phyloP scores from a whole-genome alignment of 768 basidiomycete species.

The Mycena venus region DNA sequence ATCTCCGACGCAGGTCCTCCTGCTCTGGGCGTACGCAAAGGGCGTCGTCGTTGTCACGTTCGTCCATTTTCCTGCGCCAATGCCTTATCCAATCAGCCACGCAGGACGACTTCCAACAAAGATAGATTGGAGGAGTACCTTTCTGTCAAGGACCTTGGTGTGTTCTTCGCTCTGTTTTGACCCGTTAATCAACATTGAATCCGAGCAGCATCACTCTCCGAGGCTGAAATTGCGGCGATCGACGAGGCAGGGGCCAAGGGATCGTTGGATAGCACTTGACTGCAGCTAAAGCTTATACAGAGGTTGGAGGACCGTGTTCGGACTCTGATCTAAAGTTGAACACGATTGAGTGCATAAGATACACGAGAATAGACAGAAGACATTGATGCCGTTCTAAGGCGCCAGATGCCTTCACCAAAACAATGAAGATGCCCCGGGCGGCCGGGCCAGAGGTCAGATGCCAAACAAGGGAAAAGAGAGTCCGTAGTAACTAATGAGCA shows the following conservation, averaged over 20 bases:
- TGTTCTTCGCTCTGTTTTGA: neutral
- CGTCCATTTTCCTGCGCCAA: constrained; percentile 7
- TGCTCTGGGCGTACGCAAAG: constrained; percentile 64
- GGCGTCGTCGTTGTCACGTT: constrained; percentile 62
- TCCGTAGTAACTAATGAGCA: no score
- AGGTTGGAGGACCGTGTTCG: no score
- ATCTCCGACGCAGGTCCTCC: constrained; percentile 63
- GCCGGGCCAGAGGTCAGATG: no score
- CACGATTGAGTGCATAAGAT: no score
- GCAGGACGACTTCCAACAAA: constrained; percentile 55
- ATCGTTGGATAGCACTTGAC: no score
- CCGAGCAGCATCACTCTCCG: constrained; percentile 51
- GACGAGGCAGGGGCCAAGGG: constrained; percentile 59
- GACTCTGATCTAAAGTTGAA: no score
- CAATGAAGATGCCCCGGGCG: no score
- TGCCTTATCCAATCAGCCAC: neutral
- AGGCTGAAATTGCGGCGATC: constrained; percentile 59
- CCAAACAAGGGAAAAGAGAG: no score
- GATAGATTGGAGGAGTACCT: constrained; percentile 62
- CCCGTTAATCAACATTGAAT: neutral
- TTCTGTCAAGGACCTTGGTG: constrained; percentile 55
- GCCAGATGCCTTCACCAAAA: no score
- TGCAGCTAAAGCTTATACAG: no score
- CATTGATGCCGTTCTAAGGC: no score
- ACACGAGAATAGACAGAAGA: no score